Evolutionary conservation across 805 yeast genomes (phyloP).

Genomic region (Metschnikowia proteae): DNA sequence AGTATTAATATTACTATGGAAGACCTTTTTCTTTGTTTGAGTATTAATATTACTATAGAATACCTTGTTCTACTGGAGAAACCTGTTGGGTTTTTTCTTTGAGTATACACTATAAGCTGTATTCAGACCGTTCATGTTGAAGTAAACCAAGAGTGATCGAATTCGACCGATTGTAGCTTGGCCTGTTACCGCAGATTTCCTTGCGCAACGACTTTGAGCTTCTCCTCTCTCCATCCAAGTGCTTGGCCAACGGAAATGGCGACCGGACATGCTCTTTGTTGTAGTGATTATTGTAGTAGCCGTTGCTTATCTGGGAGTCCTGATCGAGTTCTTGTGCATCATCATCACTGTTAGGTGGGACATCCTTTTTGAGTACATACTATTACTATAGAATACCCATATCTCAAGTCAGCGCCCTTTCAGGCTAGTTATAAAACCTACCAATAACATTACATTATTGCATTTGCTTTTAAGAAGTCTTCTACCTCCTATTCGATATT

Average conservation of each 20-base stretch:
- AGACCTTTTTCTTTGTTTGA: too few species aligned
- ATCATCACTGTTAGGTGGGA: conserved; percentile 1
- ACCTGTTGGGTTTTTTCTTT: too few species aligned
- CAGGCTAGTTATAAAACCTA: too few species aligned
- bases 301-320: conserved; percentile 7
- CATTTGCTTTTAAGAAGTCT: too few species aligned
- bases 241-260: conserved; percentile 42
- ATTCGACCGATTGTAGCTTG: conserved; percentile 33
- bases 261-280: conserved; percentile 40
- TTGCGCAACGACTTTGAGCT: not conserved
- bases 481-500: too few species aligned
- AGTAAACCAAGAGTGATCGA: conserved; percentile 39
- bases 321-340: conserved; percentile 6
- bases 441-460: too few species aligned
- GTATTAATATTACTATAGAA: too few species aligned
- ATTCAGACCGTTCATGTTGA: conserved; percentile 22
- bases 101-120: too few species aligned
- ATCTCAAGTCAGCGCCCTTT: too few species aligned
- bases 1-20: too few species aligned
- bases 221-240: conserved; percentile 33
- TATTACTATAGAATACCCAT: too few species aligned
- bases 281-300: conserved; percentile 43
- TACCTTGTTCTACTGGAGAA: too few species aligned
- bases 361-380: not conserved
- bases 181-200: conserved; percentile 15